Evolutionary conservation across 2,329 filamentous ascomycete species (phyloP), one percentile per base, ranked within the genome.

Genomic region (Fusarium tuaranense): DNA sequence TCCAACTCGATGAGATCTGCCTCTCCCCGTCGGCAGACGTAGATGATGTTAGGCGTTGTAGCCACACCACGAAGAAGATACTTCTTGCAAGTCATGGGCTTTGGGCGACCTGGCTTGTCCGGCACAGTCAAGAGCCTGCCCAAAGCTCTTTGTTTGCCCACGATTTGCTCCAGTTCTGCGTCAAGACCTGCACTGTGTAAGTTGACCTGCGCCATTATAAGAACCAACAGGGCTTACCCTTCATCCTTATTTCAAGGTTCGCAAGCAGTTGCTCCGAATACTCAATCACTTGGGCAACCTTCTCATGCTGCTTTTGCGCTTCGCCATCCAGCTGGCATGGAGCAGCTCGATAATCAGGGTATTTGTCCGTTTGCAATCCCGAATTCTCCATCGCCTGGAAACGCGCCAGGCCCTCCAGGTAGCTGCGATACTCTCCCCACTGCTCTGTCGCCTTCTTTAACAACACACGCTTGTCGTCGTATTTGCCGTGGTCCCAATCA

Each of bases 1-100:
- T 80, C 83, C n/a, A 86, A 58, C 18, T 87, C 85, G 60, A 86
- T 85, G 36, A 86, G 76, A 61, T 86, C 82, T 6, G 80, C 78
- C 64, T 85, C 84, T 18, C 82, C 76, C 41, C 85, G 82, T 67
- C 83, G 83, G 74, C 88, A 89, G 38, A 90, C 81, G 72, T 89
- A 91, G 12, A 87, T 83, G 2, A 88, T 80, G 60, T 87, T 84
- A 14, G 82, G 80, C 0, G 83, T 83, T 14, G 86, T 86, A 16
- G 84, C 87, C 25, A 91, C 84, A 30, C 89, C 89, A 39, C 88
- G 86, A 5, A 91, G 83, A 2, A 84, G 80, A 67, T 88, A 90
- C 66, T 83, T 85, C 61, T 87, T 84, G 78, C 84, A 85, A 4
- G 75, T 78, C 80, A 86, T 83, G 13, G 84, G 83, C 32, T 76